Conservation (phyloP, 73 alveolate species). For the Paramecium primaurelia region DNA sequence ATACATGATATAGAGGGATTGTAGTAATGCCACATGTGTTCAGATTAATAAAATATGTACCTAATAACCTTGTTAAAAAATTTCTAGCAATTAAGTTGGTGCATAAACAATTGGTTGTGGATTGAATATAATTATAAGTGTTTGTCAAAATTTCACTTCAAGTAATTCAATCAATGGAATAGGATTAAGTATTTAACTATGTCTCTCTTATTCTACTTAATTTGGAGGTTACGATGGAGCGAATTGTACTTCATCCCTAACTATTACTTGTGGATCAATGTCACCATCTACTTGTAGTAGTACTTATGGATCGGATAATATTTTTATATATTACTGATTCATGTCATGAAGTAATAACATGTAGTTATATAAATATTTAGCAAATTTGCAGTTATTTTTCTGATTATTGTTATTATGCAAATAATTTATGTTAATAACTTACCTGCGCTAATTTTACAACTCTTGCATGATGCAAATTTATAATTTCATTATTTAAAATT, state of each 20-base stretch:
- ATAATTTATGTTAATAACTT: not conserved
- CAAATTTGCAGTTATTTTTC: not conserved
- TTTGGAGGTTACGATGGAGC: not conserved
- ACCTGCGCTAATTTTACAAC: not conserved
- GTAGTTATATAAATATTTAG: not conserved
- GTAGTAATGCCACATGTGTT: not conserved
- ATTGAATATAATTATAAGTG: not conserved
- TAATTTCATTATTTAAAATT: not conserved
- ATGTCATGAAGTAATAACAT: not conserved
- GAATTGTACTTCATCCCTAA: not conserved
- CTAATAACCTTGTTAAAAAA: not conserved
- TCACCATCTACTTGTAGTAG: not conserved
- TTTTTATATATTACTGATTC: not conserved
- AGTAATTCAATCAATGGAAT: not conserved
- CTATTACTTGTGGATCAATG: not conserved
- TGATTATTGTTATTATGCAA: not conserved
- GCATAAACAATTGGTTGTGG: not conserved
- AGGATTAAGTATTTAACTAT: not conserved
- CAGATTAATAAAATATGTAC: not conserved
- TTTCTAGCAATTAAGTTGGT: not conserved
- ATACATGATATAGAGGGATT: not conserved
- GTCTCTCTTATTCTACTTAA: not conserved
- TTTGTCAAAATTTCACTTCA: not conserved
- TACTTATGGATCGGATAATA: not conserved
- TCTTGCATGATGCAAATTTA: not conserved